These are phyloP conservation scores for Fusarium scirpi DNA, from an alignment of 2,329 filamentous ascomycete species.

Conservation along the genomic window DNA sequence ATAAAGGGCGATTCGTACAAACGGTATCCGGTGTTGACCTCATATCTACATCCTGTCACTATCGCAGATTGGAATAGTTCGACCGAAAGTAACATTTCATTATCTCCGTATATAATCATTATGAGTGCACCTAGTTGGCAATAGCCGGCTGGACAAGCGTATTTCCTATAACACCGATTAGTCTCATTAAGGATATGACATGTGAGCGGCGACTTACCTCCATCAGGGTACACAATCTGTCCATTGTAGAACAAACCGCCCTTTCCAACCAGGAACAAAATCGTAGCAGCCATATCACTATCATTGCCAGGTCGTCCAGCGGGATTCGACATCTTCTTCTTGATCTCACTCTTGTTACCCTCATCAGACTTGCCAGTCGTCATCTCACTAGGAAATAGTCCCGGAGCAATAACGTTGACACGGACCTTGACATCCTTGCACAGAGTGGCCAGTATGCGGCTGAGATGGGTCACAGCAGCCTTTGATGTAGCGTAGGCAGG, in stretches of 20 bases:
- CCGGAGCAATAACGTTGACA: constrained; percentile 16
- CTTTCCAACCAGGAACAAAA: constrained; percentile 7
- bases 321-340: constrained; percentile 4
- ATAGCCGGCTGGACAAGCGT: background rate
- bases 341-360: background rate
- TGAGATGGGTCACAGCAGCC: constrained; percentile 11
- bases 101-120: no score
- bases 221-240: constrained; percentile 8
- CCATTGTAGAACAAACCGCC: constrained; percentile 16
- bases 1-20: fast-evolving
- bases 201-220: background rate
- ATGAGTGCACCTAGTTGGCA: background rate
- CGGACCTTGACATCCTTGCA: constrained; percentile 14
- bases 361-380: constrained; percentile 7
- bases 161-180: background rate
- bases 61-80: fast-evolving
- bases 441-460: constrained; percentile 15
- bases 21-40: fast-evolving
- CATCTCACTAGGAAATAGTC: constrained; percentile 8
- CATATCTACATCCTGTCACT: background rate
- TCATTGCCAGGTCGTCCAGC: constrained; percentile 10
- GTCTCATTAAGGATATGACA: fast-evolving
- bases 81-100: background rate
- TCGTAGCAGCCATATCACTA: constrained; percentile 15
- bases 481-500: constrained; percentile 5